A percentile compares a stretch with the other conserved stretches of the same genome.
Evolutionary conservation across 2,329 filamentous ascomycete species (phyloP).

Genomic region (Trichoderma guizhouense): DNA sequence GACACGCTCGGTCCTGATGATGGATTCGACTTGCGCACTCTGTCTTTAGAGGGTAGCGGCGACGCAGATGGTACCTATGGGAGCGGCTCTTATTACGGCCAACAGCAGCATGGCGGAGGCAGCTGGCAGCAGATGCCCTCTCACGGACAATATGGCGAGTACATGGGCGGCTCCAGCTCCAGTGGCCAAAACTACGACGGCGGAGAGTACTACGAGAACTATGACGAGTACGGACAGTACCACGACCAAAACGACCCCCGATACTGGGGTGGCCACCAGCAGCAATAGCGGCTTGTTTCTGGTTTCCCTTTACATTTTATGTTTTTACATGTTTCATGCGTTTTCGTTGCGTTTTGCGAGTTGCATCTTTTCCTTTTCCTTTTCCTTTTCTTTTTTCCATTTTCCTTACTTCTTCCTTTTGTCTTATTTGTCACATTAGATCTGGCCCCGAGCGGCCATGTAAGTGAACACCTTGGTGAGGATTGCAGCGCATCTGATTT

Average conservation of each 20-base stretch:
- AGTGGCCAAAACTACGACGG: neutral
- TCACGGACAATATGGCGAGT: neutral
- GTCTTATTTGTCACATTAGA: neutral
- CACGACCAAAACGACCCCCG: slow-evolving; percentile 21
- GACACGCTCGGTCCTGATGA: slow-evolving; percentile 30
- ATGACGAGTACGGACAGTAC: slow-evolving; percentile 19
- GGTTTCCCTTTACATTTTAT: neutral
- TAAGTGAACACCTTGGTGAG: slow-evolving; percentile 1
- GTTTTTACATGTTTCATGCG: too few species aligned
- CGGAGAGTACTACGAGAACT: slow-evolving; percentile 22
- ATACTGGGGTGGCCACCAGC: slow-evolving; percentile 20
- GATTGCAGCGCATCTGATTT: neutral
- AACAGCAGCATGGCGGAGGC: neutral
- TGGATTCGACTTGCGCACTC: slow-evolving; percentile 27
- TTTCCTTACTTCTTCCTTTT: neutral
- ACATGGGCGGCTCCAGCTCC: slow-evolving; percentile 1
- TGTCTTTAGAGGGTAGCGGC: slow-evolving; percentile 2
- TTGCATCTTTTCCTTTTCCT: neutral
- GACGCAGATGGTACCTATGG: neutral
- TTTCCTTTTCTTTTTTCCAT: neutral
- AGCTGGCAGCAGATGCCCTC: slow-evolving; percentile 8
- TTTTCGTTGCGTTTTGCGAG: neutral
- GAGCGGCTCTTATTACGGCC: slow-evolving; percentile 1
- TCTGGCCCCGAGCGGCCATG: neutral
- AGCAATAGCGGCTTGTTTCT: neutral